Evolutionary conservation across 2,329 filamentous ascomycete genomes (phyloP).

Genomic region (Ophiocordyceps sinensis): DNA sequence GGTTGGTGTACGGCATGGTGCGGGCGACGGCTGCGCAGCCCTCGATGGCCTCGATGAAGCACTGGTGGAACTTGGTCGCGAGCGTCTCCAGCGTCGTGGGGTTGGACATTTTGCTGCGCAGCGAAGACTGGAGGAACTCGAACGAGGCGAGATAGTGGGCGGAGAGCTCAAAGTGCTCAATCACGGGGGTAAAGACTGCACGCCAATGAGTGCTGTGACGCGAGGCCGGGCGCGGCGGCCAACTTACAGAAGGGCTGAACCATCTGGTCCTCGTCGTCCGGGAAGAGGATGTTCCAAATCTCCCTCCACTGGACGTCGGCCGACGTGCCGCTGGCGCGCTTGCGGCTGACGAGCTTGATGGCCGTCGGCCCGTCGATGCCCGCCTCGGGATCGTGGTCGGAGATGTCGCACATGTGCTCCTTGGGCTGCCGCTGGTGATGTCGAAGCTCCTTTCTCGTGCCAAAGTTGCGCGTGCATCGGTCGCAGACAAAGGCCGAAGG

Average conservation of each 20-base stretch:
- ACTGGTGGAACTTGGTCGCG: constrained; percentile 23
- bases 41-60: constrained; percentile 24
- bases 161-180: constrained; percentile 26
- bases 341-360: constrained; percentile 23
- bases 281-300: constrained; percentile 27
- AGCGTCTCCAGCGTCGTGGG: constrained; percentile 22
- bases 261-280: constrained; percentile 21
- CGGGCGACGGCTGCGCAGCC: constrained; percentile 19
- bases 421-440: constrained; percentile 25
- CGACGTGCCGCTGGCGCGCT: constrained; percentile 22
- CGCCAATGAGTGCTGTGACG: neutral
- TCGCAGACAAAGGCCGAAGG: constrained; percentile 25
- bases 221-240: rapidly evolving
- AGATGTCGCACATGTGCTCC: constrained; percentile 26
- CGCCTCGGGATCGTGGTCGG: constrained; percentile 23
- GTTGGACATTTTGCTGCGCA: constrained; percentile 23
- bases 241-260: constrained; percentile 16
- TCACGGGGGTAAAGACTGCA: constrained; percentile 24
- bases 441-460: constrained; percentile 21
- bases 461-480: constrained; percentile 24
- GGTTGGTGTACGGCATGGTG: constrained; percentile 23
- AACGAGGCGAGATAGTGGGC: constrained; percentile 19
- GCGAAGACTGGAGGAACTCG: constrained; percentile 15
- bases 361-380: constrained; percentile 25
- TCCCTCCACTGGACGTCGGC: constrained; percentile 24